A percentile compares a stretch with the other conserved stretches of the same genome.
These are phyloP conservation scores for Sedum album DNA, from an alignment of 164 flowering plant genomes.

Conservation along the genomic window DNA sequence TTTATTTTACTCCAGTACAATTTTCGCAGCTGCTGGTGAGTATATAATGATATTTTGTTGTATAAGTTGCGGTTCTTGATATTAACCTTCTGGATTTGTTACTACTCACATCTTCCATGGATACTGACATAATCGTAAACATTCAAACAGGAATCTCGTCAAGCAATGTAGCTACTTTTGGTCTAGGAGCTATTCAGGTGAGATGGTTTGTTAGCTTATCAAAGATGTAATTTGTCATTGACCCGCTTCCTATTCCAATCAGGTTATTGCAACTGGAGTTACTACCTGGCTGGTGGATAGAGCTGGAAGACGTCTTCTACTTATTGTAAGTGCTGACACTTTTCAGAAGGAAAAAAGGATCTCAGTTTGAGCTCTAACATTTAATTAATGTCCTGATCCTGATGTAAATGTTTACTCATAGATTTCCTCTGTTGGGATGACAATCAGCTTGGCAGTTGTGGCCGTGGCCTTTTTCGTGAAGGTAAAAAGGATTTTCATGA, in stretches of 20 bases:
- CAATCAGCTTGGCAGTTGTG: constrained; percentile 66
- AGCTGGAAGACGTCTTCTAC: constrained; percentile 88
- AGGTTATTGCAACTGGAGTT: constrained; percentile 84
- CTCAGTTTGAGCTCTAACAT: background rate
- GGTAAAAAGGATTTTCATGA: constrained; percentile 24
- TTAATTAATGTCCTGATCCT: background rate
- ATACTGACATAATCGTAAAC: constrained; percentile 9
- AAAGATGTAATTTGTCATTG: background rate
- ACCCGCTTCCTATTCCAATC: constrained; percentile 9
- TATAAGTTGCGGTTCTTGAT: background rate
- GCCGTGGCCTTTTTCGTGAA: constrained; percentile 62
- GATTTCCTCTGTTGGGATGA: constrained; percentile 78
- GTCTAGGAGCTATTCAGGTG: constrained; percentile 84
- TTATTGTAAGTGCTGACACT: constrained; percentile 49
- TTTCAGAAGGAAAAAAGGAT: background rate
- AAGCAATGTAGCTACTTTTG: constrained; percentile 60
- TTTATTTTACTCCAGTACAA: constrained; percentile 75
- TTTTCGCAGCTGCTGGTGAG: constrained; percentile 76
- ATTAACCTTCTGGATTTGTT: background rate
- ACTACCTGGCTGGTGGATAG: constrained; percentile 80
- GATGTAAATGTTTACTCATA: constrained; percentile 17
- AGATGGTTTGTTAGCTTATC: constrained; percentile 1
- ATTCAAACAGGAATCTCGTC: constrained; percentile 57
- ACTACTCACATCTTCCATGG: background rate
- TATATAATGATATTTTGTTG: constrained; percentile 2